Conservation (phyloP, 2,329 filamentous ascomycete species). For the Zymoseptoria tritici region DNA sequence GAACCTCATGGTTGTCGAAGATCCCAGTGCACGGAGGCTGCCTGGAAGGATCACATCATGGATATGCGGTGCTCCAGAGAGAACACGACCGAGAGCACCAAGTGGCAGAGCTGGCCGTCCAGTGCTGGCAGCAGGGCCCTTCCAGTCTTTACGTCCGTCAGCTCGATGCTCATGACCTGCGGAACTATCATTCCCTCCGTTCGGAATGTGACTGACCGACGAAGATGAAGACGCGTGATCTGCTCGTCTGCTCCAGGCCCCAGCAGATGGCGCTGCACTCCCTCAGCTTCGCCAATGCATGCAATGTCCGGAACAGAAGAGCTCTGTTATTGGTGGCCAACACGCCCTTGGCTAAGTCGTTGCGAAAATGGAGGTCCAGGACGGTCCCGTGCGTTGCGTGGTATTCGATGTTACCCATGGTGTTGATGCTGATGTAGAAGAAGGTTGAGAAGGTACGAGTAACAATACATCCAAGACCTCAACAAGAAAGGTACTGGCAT, state of each 20-base stretch:
- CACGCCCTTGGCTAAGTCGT: not conserved
- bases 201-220: not conserved
- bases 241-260: not conserved
- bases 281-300: not conserved
- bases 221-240: not conserved
- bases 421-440: not conserved
- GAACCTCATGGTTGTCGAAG: not conserved
- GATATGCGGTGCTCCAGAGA: not conserved
- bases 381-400: not conserved
- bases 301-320: not conserved
- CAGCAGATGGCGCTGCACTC: not conserved
- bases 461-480: not conserved
- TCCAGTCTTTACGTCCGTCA: not conserved
- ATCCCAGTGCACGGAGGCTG: not conserved
- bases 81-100: not conserved
- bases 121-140: not conserved
- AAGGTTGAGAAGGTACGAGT: not conserved
- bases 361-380: not conserved
- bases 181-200: not conserved
- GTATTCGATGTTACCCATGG: not conserved
- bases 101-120: not conserved
- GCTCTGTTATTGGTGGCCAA: not conserved
- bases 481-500: not conserved
- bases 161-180: not conserved
- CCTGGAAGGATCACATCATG: not conserved